Conservation (phyloP, 2,329 filamentous ascomycete genomes). For the Aureobasidium zeae region DNA sequence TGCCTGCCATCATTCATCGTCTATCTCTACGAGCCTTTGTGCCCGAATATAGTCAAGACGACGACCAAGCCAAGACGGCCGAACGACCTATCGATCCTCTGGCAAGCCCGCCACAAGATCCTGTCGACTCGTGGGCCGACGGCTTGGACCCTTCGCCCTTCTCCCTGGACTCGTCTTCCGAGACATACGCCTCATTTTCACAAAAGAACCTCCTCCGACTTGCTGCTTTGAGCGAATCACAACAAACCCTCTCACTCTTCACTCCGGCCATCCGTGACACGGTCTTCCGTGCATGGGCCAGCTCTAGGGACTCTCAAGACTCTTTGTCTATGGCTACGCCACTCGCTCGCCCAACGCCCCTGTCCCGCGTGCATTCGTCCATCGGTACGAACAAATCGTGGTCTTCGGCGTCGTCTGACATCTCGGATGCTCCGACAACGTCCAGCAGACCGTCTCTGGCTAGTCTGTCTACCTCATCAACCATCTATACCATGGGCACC, state of each 20-base stretch:
- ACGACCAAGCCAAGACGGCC: slow-evolving; percentile 42
- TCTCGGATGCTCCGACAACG: slow-evolving; percentile 54
- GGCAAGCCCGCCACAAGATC: slow-evolving; percentile 47
- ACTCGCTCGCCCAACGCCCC: slow-evolving; percentile 34
- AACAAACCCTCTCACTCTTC: slow-evolving; percentile 82
- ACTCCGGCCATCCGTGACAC: slow-evolving; percentile 85
- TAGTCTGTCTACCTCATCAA: slow-evolving; percentile 49
- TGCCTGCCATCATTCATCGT: slow-evolving; percentile 91
- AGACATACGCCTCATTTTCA: slow-evolving; percentile 84
- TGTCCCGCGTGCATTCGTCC: slow-evolving; percentile 39
- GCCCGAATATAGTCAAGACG: slow-evolving; percentile 65
- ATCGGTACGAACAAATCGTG: slow-evolving; percentile 48
- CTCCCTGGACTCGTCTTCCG: slow-evolving; percentile 67
- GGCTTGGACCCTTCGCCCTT: slow-evolving; percentile 59
- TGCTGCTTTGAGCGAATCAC: slow-evolving; percentile 74
- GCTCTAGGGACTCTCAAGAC: slow-evolving; percentile 62
- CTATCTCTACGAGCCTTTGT: slow-evolving; percentile 84
- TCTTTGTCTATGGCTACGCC: slow-evolving; percentile 34
- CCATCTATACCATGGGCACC: slow-evolving; percentile 46
- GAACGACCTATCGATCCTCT: slow-evolving; percentile 26
- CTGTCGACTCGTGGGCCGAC: slow-evolving; percentile 68
- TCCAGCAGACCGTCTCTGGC: slow-evolving; percentile 60
- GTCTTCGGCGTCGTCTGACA: slow-evolving; percentile 45
- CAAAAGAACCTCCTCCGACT: slow-evolving; percentile 86
- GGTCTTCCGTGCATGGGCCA: slow-evolving; percentile 87